These are phyloP conservation scores for Aspergillus sp. DNA, from an alignment of 2,329 filamentous ascomycete species.

Conservation along the genomic window DNA sequence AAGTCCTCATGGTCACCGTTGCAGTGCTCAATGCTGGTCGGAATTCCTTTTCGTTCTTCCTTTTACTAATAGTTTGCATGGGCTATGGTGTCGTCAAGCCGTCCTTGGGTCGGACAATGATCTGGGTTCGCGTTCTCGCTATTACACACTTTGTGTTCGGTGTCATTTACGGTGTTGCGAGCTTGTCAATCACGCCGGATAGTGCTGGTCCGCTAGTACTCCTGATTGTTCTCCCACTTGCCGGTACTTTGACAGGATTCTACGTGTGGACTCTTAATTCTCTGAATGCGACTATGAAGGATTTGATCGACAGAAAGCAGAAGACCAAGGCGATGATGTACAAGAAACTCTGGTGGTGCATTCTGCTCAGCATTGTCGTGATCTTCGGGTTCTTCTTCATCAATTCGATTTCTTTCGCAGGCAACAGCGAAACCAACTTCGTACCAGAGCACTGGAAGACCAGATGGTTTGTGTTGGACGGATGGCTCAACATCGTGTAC, in stretches of 20 bases:
- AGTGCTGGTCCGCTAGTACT: slow-evolving; percentile 82
- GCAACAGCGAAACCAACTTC: slow-evolving; percentile 74
- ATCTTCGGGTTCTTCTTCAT: slow-evolving; percentile 99
- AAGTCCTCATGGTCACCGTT: slow-evolving; percentile 82
- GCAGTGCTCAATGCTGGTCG: slow-evolving; percentile 84
- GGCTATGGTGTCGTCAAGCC: slow-evolving; percentile 97
- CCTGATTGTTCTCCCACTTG: slow-evolving; percentile 84
- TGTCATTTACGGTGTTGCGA: slow-evolving; percentile 84
- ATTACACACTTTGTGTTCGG: slow-evolving; percentile 92
- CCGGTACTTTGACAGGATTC: slow-evolving; percentile 86
- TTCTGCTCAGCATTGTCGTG: slow-evolving; percentile 81
- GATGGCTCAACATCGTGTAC: slow-evolving; percentile 95
- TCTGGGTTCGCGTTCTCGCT: slow-evolving; percentile 82
- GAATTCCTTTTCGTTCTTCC: slow-evolving; percentile 97
- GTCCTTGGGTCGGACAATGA: slow-evolving; percentile 85
- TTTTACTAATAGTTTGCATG: slow-evolving; percentile 97
- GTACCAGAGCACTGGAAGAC: slow-evolving; percentile 96
- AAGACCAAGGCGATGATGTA: slow-evolving; percentile 93
- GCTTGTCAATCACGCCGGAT: slow-evolving; percentile 80
- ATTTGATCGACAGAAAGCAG: slow-evolving; percentile 89
- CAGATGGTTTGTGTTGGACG: slow-evolving; percentile 93
- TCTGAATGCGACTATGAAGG: slow-evolving; percentile 88
- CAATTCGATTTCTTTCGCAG: slow-evolving; percentile 92
- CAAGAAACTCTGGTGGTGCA: slow-evolving; percentile 97
- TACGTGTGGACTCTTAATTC: slow-evolving; percentile 99